Percentiles rank a stretch among this genome's conserved stretches.
Evolutionary conservation across 345 rosid genomes (phyloP).

Genomic region (Populus tremula): DNA sequence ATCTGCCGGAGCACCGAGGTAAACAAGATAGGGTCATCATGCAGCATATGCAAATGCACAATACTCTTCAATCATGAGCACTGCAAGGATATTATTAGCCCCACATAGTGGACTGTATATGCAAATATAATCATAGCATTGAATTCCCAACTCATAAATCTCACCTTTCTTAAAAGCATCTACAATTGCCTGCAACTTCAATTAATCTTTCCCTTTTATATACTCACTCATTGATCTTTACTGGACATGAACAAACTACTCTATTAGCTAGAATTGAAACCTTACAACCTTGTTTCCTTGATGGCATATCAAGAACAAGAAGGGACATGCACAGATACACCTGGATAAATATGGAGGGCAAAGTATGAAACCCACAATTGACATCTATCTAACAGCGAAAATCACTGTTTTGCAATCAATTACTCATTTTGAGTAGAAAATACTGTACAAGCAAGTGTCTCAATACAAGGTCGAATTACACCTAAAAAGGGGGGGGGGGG

Average conservation of each 20-base stretch:
- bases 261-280: neutral
- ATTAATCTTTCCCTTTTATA: neutral
- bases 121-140: neutral
- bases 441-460: no score
- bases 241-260: neutral
- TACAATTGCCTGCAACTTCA: neutral
- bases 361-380: neutral
- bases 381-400: neutral
- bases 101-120: neutral
- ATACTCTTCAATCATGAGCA: neutral
- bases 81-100: neutral
- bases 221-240: neutral
- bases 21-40: neutral
- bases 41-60: neutral
- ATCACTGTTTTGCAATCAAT: no score
- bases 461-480: no score
- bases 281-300: slow-evolving; percentile 9
- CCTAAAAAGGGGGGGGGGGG: no score
- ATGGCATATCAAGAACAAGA: neutral
- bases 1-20: neutral
- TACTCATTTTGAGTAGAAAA: no score
- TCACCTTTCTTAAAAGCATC: neutral
- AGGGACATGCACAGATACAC: neutral
- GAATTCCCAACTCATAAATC: neutral
- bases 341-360: neutral